Base-by-base conservation (phyloP, 345 rosid genomes). In the Chamaenerion angustifolium region DNA sequence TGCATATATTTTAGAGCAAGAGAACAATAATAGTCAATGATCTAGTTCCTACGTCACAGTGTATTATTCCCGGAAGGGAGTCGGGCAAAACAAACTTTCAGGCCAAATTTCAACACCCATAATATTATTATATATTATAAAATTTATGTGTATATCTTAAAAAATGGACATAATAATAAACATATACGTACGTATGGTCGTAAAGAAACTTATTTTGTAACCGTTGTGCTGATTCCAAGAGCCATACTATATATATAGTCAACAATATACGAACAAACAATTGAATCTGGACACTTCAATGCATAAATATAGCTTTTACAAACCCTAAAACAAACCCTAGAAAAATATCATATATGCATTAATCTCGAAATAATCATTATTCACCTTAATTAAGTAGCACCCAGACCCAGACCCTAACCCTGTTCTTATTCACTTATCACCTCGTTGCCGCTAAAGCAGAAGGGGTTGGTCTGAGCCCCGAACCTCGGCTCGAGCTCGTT, bases 221-320 rank as follows among this genome's bases (percentile, higher is more conserved):
- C 82, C 72, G 83, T 76, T 83, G 73, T 79, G 81, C 79, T 83
- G 77, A 70, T 81, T 76, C 83, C 35, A 16, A 14, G 9, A 10
- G 7, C 4, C 11, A 27, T 11, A 50, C 10, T 14, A 4, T 13
- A 56, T 57, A 59, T 62, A 51, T 53, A 67, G 87, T 82, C 90
- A 83, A 87, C 94, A 71, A 68, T 60, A 81, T 79, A 84, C 80
- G 69, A 79, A 79, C 89, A 74, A 68, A 68, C 64, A 31, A 56
- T 67, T 65, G 64, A 27, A 46, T 50, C 40, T 37, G 43, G 40
- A 17, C 19, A 11, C 21, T 37, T 31, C 10, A 31, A 31, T 31
- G 37, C 37, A 31, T 31, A 31, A 31, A 31, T 31, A 31, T 1
- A 5, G 5, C 37, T 31, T 31, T 31, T 31, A 31, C 37, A 31